phyloP scores from a whole-genome alignment of 2,329 filamentous ascomycete genomes.

The Apiospora hydei region DNA sequence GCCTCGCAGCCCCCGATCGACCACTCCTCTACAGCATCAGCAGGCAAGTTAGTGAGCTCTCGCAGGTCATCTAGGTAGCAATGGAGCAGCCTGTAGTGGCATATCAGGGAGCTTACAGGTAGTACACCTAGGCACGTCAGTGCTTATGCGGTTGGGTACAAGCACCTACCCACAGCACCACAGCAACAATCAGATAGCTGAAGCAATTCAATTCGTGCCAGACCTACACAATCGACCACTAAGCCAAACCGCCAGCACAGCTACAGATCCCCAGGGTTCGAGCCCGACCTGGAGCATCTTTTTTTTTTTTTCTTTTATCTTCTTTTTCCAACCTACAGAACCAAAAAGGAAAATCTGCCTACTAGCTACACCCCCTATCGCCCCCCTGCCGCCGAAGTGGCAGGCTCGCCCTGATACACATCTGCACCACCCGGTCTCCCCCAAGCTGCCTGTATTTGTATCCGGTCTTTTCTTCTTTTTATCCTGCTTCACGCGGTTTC shows the following conservation, averaged over 20 bases:
- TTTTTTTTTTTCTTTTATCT: not conserved
- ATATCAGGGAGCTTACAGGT: not conserved
- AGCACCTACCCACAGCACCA: not conserved
- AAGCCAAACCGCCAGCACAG: not conserved
- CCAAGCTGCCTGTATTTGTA: too few relatives aligned
- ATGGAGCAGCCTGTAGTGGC: not conserved
- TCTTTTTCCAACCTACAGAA: not conserved
- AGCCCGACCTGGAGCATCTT: not conserved
- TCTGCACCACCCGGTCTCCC: not conserved
- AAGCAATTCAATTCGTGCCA: not conserved
- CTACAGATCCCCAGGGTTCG: not conserved
- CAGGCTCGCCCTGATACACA: not conserved
- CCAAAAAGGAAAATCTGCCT: not conserved
- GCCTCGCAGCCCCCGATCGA: too few relatives aligned
- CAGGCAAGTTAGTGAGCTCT: not conserved
- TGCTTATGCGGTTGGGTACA: not conserved
- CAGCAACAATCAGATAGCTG: not conserved
- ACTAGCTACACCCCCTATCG: not conserved
- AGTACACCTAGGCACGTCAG: not conserved
- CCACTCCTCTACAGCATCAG: not conserved
- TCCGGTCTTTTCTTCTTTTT: too few relatives aligned
- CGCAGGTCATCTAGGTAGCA: not conserved
- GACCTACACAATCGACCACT: not conserved
- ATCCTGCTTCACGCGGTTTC: too few relatives aligned
- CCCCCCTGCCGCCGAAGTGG: not conserved